Evolutionary conservation across 257 asterid species (phyloP).

Genomic region (Rehmannia glutinosa): DNA sequence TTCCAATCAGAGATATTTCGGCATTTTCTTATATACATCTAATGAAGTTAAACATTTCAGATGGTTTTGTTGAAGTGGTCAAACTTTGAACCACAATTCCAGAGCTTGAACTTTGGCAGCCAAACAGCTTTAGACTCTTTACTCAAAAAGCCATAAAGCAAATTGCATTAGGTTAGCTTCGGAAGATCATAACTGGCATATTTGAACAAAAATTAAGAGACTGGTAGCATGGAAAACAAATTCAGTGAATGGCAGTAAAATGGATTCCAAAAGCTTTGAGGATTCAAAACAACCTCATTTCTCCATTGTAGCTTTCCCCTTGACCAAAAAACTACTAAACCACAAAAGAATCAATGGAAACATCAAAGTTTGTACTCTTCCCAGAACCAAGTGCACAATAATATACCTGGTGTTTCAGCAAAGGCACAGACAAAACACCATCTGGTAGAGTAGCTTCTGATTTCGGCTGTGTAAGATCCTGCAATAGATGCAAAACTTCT

Average conservation of each 20-base stretch:
- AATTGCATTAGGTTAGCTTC: neutral
- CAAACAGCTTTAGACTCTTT: neutral
- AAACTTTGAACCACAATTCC: neutral
- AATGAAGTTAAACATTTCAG: neutral
- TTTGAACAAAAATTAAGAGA: neutral
- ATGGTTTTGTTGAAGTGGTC: neutral
- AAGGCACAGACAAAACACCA: constrained; percentile 75
- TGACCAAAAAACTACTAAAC: neutral
- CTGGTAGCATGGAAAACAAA: too few relatives aligned
- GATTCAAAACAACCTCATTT: neutral
- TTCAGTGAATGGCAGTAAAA: too few relatives aligned
- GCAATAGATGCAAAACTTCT: constrained; percentile 15
- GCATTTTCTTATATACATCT: neutral
- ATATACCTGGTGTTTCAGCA: constrained; percentile 78
- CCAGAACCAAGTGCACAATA: constrained; percentile 10
- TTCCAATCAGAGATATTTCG: neutral
- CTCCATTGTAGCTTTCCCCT: neutral
- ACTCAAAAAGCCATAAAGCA: constrained; percentile 1
- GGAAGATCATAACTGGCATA: neutral
- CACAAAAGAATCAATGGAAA: neutral
- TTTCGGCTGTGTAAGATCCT: constrained; percentile 77
- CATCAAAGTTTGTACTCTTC: neutral
- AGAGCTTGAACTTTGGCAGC: neutral
- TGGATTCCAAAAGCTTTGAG: neutral
- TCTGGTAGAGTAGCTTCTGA: constrained; percentile 78